A percentile compares a stretch with the other conserved stretches of the same genome.
Evolutionary conservation across 495 filamentous ascomycete species (phyloP).

Genomic region (Lasiosphaeriaceae sp.): DNA sequence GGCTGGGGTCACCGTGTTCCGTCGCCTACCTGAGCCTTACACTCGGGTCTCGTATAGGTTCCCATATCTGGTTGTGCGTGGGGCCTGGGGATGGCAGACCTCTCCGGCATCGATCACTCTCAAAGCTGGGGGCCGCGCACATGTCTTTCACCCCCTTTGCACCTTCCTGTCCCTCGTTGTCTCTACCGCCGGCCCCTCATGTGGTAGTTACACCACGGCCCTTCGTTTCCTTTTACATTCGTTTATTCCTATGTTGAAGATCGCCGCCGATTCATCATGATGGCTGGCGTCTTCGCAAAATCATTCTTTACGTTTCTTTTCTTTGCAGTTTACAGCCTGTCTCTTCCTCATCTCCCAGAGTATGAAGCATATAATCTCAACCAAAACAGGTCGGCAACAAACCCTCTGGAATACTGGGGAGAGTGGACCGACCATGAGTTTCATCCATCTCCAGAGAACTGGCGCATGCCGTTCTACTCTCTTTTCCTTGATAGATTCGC

Average conservation of each 20-base stretch:
- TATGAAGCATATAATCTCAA: constrained; percentile 58
- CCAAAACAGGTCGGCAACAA: constrained; percentile 51
- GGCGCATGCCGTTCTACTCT: constrained; percentile 68
- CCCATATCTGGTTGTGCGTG: no score
- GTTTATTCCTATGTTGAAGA: neutral
- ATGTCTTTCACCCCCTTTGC: constrained; percentile 4
- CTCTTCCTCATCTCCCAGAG: constrained; percentile 51
- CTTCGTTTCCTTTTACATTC: constrained; percentile 1
- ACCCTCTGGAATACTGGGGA: constrained; percentile 58
- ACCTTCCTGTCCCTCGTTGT: neutral
- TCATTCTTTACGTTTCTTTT: constrained; percentile 9
- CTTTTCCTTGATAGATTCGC: constrained; percentile 66
- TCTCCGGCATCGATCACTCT: no score
- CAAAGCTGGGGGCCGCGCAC: neutral
- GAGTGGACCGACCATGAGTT: constrained; percentile 54
- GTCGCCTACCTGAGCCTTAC: no score
- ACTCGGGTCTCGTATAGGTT: no score
- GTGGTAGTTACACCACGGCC: constrained; percentile 6
- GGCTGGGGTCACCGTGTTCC: no score
- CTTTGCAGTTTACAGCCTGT: constrained; percentile 4
- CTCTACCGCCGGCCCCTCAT: neutral
- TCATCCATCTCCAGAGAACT: constrained; percentile 58
- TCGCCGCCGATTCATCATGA: neutral
- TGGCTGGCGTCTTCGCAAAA: neutral
- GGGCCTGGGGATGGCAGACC: no score